These are phyloP conservation scores for Coccinonectria pachysandricola DNA, from an alignment of 2,329 filamentous ascomycete species.

Conservation along the genomic window DNA sequence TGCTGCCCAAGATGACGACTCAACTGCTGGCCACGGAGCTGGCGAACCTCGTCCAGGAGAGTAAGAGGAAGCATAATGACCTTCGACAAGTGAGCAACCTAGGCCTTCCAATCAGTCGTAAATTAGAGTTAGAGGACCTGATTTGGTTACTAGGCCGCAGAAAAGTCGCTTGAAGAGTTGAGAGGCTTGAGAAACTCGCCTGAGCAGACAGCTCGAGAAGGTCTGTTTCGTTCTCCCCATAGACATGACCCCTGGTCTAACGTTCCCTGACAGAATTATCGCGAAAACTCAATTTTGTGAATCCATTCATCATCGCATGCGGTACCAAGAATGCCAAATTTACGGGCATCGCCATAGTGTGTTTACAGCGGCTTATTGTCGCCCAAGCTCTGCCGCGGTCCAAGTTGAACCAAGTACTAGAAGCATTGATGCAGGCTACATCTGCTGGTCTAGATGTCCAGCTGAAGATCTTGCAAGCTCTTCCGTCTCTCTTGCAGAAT, in stretches of 20 bases:
- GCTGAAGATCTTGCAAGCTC: conserved; percentile 85
- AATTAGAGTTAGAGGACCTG: conserved; percentile 1
- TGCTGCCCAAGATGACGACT: conserved; percentile 62
- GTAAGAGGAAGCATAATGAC: conserved; percentile 88
- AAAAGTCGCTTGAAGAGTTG: conserved; percentile 85
- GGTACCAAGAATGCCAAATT: conserved; percentile 84
- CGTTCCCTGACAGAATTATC: conserved; percentile 56
- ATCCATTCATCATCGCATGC: conserved; percentile 90
- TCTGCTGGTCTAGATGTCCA: conserved; percentile 79
- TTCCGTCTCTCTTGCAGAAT: conserved; percentile 83
- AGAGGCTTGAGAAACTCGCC: conserved; percentile 38
- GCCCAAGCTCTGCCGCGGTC: conserved; percentile 68
- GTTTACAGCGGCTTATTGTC: conserved; percentile 80
- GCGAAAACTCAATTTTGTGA: conserved; percentile 72
- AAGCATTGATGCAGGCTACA: conserved; percentile 77
- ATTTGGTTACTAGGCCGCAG: conserved; percentile 56
- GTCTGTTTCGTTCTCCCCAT: conserved; percentile 19
- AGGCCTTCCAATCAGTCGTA: too few species aligned
- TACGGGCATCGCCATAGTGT: conserved; percentile 76
- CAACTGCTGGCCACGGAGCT: conserved; percentile 84
- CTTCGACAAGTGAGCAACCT: conserved; percentile 68
- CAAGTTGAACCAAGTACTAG: conserved; percentile 75
- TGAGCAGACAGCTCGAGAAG: conserved; percentile 29
- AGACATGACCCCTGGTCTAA: too few species aligned
- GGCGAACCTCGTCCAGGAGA: conserved; percentile 85